Evolutionary conservation across 2,329 filamentous ascomycete genomes (phyloP).

Genomic region (Emergomyces orientalis): DNA sequence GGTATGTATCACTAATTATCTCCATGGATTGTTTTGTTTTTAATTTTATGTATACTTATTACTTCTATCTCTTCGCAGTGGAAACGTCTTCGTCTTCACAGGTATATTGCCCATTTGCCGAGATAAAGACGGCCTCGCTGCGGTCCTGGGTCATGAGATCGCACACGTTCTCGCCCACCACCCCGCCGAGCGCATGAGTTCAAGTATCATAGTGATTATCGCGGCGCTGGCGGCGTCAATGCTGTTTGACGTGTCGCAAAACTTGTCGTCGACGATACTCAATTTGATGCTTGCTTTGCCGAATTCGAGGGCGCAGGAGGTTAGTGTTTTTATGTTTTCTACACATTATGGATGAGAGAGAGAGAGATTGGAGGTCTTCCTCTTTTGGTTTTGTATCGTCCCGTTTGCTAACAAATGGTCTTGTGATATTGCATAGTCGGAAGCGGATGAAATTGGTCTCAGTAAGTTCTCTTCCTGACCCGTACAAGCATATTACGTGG

Average conservation of each 20-base stretch:
- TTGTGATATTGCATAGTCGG: constrained; percentile 30
- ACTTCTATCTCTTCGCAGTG: constrained; percentile 25
- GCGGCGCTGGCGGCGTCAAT: constrained; percentile 22
- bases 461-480: constrained; percentile 24
- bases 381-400: background rate
- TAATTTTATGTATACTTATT: background rate
- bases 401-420: background rate
- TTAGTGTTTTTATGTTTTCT: constrained; percentile 16
- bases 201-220: constrained; percentile 27
- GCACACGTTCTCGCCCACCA: constrained; percentile 54
- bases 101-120: constrained; percentile 50
- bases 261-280: constrained; percentile 34
- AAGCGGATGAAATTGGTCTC: constrained; percentile 55
- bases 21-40: background rate
- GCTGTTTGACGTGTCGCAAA: constrained; percentile 34
- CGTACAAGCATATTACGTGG: background rate
- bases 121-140: constrained; percentile 50
- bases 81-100: constrained; percentile 56
- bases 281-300: constrained; percentile 46
- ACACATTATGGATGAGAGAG: background rate
- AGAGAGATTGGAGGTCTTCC: constrained; percentile 1
- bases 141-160: constrained; percentile 55
- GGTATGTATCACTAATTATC: constrained; percentile 26
- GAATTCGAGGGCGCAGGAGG: constrained; percentile 49
- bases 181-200: constrained; percentile 46